Conservation (phyloP, 345 rosid genomes). For the Moricandia moricandioides region DNA sequence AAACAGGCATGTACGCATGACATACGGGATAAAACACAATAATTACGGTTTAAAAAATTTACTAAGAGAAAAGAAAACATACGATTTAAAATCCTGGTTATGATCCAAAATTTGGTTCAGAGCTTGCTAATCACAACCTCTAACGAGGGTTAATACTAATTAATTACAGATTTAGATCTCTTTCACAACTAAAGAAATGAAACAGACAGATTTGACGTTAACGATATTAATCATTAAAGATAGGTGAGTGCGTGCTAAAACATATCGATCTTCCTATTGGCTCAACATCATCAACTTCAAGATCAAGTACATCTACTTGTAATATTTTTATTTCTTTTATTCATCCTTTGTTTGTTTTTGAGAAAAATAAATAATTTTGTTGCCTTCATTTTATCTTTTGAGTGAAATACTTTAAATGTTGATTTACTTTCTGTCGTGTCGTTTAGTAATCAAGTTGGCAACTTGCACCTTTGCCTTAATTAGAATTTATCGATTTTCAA, state of each 20-base stretch:
- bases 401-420: background rate
- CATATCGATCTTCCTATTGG: conserved; percentile 26
- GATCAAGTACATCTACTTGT: background rate
- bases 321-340: too few species aligned
- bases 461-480: conserved; percentile 29
- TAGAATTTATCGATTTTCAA: conserved; percentile 15
- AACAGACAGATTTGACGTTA: conserved; percentile 30
- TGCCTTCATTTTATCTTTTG: background rate
- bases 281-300: conserved; percentile 21
- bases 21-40: background rate
- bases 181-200: background rate
- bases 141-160: background rate
- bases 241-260: conserved; percentile 18
- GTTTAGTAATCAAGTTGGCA: conserved; percentile 26
- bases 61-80: background rate
- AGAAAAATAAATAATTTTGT: background rate
- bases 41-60: background rate
- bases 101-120: background rate
- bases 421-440: conserved; percentile 15
- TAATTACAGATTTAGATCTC: conserved; percentile 6
- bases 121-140: background rate
- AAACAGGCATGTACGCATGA: background rate
- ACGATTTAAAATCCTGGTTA: background rate
- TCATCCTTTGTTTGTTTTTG: background rate
- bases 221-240: conserved; percentile 21